phyloP scores from a whole-genome alignment of 2,329 filamentous ascomycete genomes.

The Penicillium sp. region DNA sequence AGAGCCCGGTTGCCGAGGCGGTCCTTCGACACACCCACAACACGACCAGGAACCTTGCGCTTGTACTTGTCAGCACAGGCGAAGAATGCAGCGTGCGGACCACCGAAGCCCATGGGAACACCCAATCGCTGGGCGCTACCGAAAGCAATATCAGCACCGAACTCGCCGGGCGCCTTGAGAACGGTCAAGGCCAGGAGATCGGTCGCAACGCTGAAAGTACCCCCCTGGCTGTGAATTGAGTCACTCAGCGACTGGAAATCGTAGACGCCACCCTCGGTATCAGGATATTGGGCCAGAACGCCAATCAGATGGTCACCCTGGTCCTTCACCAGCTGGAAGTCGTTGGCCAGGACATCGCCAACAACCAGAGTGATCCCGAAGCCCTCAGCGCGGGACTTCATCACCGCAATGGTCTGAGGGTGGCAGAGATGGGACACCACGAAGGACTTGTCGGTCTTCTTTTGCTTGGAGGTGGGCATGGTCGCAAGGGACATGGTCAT shows the following conservation, averaged over 20 bases:
- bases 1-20: slow-evolving; percentile 77
- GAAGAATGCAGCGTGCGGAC: slow-evolving; percentile 96
- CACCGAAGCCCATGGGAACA: slow-evolving; percentile 86
- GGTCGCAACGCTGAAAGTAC: slow-evolving; percentile 81
- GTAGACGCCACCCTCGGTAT: slow-evolving; percentile 76
- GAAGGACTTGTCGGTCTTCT: slow-evolving; percentile 72
- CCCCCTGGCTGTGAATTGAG: slow-evolving; percentile 71
- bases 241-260: slow-evolving; percentile 74
- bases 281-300: slow-evolving; percentile 91
- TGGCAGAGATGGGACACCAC: slow-evolving; percentile 80
- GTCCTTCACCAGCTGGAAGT: slow-evolving; percentile 64
- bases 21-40: slow-evolving; percentile 90
- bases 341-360: slow-evolving; percentile 66
- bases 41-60: slow-evolving; percentile 85
- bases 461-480: slow-evolving; percentile 67
- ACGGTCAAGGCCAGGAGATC: slow-evolving; percentile 84
- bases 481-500: slow-evolving; percentile 89
- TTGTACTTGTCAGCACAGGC: slow-evolving; percentile 88
- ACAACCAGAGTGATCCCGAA: slow-evolving; percentile 79
- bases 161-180: slow-evolving; percentile 86
- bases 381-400: slow-evolving; percentile 82
- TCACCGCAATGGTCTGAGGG: slow-evolving; percentile 79
- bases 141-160: slow-evolving; percentile 92
- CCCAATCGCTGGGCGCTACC: slow-evolving; percentile 89
- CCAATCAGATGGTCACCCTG: slow-evolving; percentile 80